A percentile compares a stretch with the other conserved stretches of the same genome.
Conservation (phyloP, 208 protist genomes). For the Trichomonas tenax region DNA sequence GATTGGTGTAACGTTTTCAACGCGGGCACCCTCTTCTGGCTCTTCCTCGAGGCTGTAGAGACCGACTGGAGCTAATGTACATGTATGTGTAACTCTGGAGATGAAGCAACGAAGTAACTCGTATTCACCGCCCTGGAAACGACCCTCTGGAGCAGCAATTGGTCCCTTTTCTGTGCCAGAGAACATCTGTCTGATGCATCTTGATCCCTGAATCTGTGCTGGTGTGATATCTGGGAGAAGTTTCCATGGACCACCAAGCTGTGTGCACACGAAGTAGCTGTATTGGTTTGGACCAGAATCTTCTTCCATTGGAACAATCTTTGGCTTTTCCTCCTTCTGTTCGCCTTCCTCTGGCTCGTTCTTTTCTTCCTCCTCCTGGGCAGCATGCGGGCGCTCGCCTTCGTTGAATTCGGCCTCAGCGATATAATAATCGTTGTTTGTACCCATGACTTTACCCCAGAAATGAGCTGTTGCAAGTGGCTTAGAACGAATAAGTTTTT, state of each 20-base stretch:
- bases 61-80: neutral
- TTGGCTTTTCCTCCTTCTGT: neutral
- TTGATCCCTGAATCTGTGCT: neutral
- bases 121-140: neutral
- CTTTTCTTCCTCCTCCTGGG: neutral
- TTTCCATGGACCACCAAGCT: neutral
- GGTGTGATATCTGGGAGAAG: neutral
- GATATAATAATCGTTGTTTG: neutral
- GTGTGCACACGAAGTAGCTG: neutral
- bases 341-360: neutral
- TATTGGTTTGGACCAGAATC: neutral
- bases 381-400: neutral
- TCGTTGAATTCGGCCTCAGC: slow-evolving; percentile 2
- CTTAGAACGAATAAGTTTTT: neutral
- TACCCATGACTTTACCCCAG: neutral
- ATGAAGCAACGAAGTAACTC: neutral
- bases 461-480: neutral
- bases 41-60: neutral
- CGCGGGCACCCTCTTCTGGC: neutral
- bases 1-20: neutral
- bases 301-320: neutral
- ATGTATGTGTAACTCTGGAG: neutral
- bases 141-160: neutral
- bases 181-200: slow-evolving; percentile 8
- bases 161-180: neutral